These are phyloP conservation scores for Bullera alba DNA, from an alignment of 768 basidiomycete genomes.

Conservation along the genomic window DNA sequence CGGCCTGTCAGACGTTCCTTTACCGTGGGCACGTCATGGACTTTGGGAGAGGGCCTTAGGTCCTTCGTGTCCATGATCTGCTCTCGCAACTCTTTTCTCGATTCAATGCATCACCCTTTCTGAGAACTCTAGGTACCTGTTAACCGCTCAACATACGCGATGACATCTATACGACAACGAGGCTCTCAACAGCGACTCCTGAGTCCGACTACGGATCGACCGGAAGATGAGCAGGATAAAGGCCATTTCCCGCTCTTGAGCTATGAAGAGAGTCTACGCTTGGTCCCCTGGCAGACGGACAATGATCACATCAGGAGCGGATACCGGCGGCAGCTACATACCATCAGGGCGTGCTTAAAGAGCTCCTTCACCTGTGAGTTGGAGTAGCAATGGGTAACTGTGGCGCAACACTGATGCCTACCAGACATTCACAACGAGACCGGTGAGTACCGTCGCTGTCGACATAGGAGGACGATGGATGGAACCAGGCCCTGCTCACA, in stretches of 20 bases:
- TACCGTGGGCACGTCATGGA: no score
- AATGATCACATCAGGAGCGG: slow-evolving; percentile 37
- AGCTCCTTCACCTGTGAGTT: slow-evolving; percentile 32
- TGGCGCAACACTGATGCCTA: slow-evolving; percentile 1
- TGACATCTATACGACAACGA: no score
- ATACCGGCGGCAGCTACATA: slow-evolving; percentile 28
- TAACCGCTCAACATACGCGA: no score
- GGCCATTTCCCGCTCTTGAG: slow-evolving; percentile 6
- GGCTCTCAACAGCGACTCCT: no score
- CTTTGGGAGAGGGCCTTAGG: no score
- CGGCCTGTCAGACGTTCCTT: no score
- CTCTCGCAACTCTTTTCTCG: no score
- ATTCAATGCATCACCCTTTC: no score
- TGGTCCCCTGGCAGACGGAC: slow-evolving; percentile 43
- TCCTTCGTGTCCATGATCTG: no score
- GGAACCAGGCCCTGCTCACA: neutral
- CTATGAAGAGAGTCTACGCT: slow-evolving; percentile 28
- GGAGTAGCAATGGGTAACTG: neutral
- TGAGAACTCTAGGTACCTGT: no score
- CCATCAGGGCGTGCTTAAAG: slow-evolving; percentile 21
- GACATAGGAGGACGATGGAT: no score
- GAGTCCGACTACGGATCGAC: neutral
- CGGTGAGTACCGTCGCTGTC: slow-evolving; percentile 8
- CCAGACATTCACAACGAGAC: slow-evolving; percentile 44
- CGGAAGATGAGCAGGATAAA: neutral